Percentiles rank a stretch among this genome's conserved stretches.
Evolutionary conservation across 208 protist genomes (phyloP).

Genomic region (Leishmania major): DNA sequence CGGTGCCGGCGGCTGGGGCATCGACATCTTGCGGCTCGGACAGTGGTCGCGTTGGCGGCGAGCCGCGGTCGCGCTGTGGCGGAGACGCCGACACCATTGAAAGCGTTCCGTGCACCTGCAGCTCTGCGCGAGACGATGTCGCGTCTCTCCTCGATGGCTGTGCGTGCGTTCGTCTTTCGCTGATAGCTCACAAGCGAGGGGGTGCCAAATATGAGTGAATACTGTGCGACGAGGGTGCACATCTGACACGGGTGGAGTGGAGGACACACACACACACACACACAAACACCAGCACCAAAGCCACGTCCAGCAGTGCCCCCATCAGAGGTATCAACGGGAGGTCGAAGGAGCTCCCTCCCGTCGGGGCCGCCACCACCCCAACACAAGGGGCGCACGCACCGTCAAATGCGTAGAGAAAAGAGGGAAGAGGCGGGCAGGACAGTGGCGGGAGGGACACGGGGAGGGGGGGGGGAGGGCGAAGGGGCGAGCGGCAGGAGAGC

Average conservation of each 20-base stretch:
- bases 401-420: neutral
- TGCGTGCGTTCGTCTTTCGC: neutral
- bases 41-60: neutral
- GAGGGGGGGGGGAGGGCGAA: neutral
- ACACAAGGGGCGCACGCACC: neutral
- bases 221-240: neutral
- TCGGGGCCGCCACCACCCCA: neutral
- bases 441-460: neutral
- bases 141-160: neutral
- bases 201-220: neutral
- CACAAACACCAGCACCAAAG: neutral
- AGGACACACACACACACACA: neutral
- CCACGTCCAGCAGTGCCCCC: neutral
- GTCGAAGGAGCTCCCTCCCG: neutral
- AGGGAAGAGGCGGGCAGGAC: neutral
- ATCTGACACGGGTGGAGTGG: neutral
- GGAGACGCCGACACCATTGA: slow-evolving; percentile 9
- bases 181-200: neutral
- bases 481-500: neutral
- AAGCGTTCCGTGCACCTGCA: neutral
- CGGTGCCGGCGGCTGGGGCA: neutral
- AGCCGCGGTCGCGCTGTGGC: neutral
- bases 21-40: neutral
- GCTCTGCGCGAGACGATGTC: neutral
- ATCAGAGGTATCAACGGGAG: neutral